phyloP scores from a whole-genome alignment of 345 rosid genomes.

The Physaria fendleri region DNA sequence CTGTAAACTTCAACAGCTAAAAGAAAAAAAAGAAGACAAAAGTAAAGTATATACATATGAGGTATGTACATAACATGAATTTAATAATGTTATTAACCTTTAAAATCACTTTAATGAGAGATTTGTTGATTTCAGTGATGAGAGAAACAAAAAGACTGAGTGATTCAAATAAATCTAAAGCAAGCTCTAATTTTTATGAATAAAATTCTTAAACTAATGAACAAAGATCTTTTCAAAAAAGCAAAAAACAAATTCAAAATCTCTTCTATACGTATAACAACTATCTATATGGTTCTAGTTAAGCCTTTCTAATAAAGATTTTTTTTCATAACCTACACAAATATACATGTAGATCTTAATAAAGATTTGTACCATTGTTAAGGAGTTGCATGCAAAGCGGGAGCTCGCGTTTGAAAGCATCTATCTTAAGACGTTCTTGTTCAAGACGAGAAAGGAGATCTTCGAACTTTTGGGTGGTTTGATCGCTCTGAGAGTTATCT shows the following conservation, averaged over 20 bases:
- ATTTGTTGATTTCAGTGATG: constrained; percentile 26
- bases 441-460: constrained; percentile 78
- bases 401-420: constrained; percentile 96
- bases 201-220: constrained; percentile 20
- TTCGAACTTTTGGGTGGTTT: constrained; percentile 73
- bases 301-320: not conserved
- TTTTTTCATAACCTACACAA: not conserved
- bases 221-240: constrained; percentile 25
- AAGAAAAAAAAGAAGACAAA: not conserved
- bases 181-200: constrained; percentile 34
- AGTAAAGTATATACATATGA: constrained; percentile 10
- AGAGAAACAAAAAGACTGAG: constrained; percentile 21
- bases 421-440: constrained; percentile 92
- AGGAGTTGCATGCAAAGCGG: constrained; percentile 99
- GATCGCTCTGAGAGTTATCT: constrained; percentile 43
- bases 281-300: not conserved
- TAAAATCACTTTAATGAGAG: constrained; percentile 15
- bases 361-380: constrained; percentile 52
- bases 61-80: constrained; percentile 20
- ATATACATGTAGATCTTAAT: constrained; percentile 1
- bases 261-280: not conserved
- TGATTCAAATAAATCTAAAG: constrained; percentile 26
- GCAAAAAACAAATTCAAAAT: constrained; percentile 17
- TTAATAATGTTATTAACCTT: constrained; percentile 19
- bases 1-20: constrained; percentile 83